Base-by-base conservation (phyloP, 2,329 filamentous ascomycete genomes). In the Coleophoma cylindrospora region DNA sequence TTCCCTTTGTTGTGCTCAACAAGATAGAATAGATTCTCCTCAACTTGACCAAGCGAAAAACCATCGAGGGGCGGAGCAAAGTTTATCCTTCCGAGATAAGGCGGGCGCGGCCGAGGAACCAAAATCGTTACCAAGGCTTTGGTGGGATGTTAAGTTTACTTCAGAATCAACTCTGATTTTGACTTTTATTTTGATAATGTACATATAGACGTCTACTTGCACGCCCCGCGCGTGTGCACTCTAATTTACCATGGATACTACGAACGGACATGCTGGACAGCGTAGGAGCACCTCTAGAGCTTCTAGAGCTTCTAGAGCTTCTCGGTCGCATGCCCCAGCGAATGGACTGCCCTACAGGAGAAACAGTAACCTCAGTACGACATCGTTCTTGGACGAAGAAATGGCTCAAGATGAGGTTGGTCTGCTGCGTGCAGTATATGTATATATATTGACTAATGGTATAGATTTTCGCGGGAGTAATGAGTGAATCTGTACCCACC, bases 401-500 rank as follows among this genome's bases (percentile, higher is more conserved):
- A 97, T 99, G 94, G 92, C 94, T 17, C 90, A 95, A 47, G 89
- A 96, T 66, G 92, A 97, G 80, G 89, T 94, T 32, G 15, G 41
- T 44, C 11, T 11, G 21, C 15, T 9, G 7, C 46, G 38, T 21
- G 36, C 45, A 45, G 47, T 45, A 40, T 41, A 52, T 21, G 34
- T 38, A 53, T 46, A 41, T 32, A 34, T 15, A 15, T 49, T 45
- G 34, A 50, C 40, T 53, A 38, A 13, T 7, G 11, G 12, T 83
- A 78, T 80, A 95, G 41, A 44, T 44, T 44, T 99, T 92, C 70
- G 86, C 92, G 21, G 94, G 94, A 7, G 94, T 92, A 7, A 84
- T 96, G 63, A 91, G 91, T 49, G 94, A 99, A 72, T 96, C 91
- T 64, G 81, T 99, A n/a, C 94, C 94, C 1, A 94, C 89, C 11